Evolutionary conservation across 2,329 filamentous ascomycete genomes (phyloP), one percentile per base, ranked within the genome.

Genomic region (Neocatenulostroma microsporum): DNA sequence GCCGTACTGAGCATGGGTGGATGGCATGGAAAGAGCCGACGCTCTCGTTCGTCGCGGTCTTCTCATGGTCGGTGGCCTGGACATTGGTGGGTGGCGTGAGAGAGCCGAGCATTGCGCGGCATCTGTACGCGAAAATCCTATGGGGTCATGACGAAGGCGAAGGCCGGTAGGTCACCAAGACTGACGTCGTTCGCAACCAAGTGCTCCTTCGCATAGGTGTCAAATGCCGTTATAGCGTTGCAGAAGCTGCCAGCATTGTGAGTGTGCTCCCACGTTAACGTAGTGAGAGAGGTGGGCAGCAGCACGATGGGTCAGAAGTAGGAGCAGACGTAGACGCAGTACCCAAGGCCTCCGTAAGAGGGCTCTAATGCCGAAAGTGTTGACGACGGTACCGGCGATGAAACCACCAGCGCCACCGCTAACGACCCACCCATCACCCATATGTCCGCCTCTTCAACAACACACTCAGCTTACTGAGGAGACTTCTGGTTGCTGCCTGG

Each of bases 231-330:
- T 68, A 96, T 83, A 51, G 91, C 91, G 67, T 96, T 91, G 55
- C 89, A 81, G 76, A 96, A 98, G 51, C 86, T 89, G 51, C 91
- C 91, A 61, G 91, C 89, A 64, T 89, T 93, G 62, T 89, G 84
- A 61, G 96, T 91, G 69, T 98, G 88, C 64, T 98, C 91, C 91
- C 91, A 98, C 37, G 91, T 96, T 55, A 98, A 72, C 50, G 91
- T 98, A 30, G 91, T 96, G 63, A 98, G 73, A 69, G 88, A 95
- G 60, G 91, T 98, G 78, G 91, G 96, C 36, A 98, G 76, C 44
- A 91, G 91, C 50, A 91, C 96, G 60, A 98, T 96, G 39, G 91
- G 91, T n/a, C n/a, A n/a, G n/a, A n/a, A n/a, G n/a, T n/a, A n/a
- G n/a, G n/a, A n/a, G n/a, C n/a, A n/a, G n/a, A n/a, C n/a, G n/a